A percentile compares a stretch with the other conserved stretches of the same genome.
These are phyloP conservation scores for Bruguiera parviflora DNA, from an alignment of 345 rosid species.

Conservation along the genomic window DNA sequence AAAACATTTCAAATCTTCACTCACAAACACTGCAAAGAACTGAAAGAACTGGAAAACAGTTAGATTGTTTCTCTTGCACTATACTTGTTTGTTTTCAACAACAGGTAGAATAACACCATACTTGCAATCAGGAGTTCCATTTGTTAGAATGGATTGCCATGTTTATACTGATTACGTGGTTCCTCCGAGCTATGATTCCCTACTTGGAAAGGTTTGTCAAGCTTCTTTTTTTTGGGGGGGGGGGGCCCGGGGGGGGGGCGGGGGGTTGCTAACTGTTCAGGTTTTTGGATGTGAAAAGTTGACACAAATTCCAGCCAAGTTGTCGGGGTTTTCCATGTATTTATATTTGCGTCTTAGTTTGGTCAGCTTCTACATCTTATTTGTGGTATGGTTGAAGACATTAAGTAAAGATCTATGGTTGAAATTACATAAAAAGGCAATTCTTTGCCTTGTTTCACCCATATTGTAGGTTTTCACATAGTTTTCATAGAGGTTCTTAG, in stretches of 20 bases:
- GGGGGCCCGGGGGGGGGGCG: no score
- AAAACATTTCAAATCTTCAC: no score
- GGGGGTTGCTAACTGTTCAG: background rate
- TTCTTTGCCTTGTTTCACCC: background rate
- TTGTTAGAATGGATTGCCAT: constrained; percentile 98
- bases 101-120: constrained; percentile 92
- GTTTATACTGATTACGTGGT: constrained; percentile 93
- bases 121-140: constrained; percentile 97
- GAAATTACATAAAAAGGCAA: background rate
- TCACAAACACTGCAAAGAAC: background rate
- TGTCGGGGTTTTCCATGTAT: no score
- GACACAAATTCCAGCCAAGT: no score
- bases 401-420: background rate
- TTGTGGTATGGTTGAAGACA: constrained; percentile 2
- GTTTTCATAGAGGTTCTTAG: background rate
- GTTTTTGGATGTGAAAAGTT: background rate
- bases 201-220: constrained; percentile 84
- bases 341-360: no score
- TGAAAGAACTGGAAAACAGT: background rate
- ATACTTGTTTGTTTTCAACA: constrained; percentile 8
- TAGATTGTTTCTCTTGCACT: no score
- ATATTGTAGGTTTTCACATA: background rate
- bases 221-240: background rate
- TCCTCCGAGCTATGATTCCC: constrained; percentile 98
- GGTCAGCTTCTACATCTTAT: background rate